Evolutionary conservation across 108 stramenopile species (phyloP).

Genomic region (Cyclotella atomus): DNA sequence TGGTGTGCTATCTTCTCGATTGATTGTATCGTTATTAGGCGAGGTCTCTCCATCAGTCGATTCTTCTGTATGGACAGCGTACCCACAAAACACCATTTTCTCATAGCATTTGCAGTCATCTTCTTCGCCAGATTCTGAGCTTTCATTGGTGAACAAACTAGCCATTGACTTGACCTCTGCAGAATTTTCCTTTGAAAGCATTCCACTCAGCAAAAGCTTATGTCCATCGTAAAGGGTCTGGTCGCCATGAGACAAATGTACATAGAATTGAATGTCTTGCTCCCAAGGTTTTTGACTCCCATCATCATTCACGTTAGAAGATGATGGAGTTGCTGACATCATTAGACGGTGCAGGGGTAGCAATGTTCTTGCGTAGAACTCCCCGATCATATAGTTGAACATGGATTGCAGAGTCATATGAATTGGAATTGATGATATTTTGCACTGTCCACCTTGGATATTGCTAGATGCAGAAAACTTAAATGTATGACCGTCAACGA

Average conservation of each 20-base stretch:
- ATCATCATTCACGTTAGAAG: background rate
- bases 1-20: background rate
- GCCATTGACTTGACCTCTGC: conserved; percentile 31
- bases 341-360: conserved; percentile 28
- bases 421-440: conserved; percentile 6
- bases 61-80: conserved; percentile 22
- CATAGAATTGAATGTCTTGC: conserved; percentile 48
- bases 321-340: background rate
- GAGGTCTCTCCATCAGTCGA: background rate
- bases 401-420: conserved; percentile 53
- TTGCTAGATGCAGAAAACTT: background rate
- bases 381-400: conserved; percentile 65
- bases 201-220: conserved; percentile 43
- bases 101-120: conserved; percentile 47
- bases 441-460: background rate
- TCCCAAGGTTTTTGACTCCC: conserved; percentile 31
- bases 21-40: background rate
- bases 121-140: no score
- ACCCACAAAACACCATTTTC: conserved; percentile 57
- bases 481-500: conserved; percentile 10
- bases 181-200: conserved; percentile 36
- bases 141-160: no score
- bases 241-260: conserved; percentile 29
- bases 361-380: conserved; percentile 54
- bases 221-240: conserved; percentile 45